Evolutionary conservation across 129 eudicot genomes (phyloP).

Genomic region (Arctium minus): DNA sequence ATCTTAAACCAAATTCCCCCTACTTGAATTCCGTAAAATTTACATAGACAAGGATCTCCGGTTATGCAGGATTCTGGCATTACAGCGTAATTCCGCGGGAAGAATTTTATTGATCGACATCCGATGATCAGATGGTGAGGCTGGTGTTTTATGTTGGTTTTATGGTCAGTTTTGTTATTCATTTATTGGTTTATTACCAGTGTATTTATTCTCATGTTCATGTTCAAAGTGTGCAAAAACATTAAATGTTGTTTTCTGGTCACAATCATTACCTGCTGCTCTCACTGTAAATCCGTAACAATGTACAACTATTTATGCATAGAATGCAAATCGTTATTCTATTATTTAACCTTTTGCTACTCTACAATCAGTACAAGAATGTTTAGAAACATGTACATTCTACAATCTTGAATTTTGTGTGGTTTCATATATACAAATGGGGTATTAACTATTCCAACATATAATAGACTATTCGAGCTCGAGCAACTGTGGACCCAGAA

Average conservation of each 20-base stretch:
- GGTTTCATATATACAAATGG: too few species aligned
- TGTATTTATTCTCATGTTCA: slow-evolving; percentile 8
- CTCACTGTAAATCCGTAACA: background rate
- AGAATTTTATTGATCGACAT: background rate
- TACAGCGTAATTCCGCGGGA: slow-evolving; percentile 6
- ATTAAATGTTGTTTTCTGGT: background rate
- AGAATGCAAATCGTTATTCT: background rate
- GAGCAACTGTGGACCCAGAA: too few species aligned
- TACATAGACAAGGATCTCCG: background rate
- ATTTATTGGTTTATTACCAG: slow-evolving; percentile 29
- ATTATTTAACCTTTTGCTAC: too few species aligned
- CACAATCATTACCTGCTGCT: background rate
- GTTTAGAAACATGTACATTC: too few species aligned
- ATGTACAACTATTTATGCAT: background rate
- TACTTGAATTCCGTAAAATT: background rate
- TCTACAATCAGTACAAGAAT: too few species aligned
- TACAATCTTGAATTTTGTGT: too few species aligned
- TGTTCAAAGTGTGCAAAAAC: slow-evolving; percentile 26
- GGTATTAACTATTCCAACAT: too few species aligned
- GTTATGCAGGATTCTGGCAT: slow-evolving; percentile 34
- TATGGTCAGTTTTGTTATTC: slow-evolving; percentile 28
- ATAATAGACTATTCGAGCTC: too few species aligned
- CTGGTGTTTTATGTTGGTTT: background rate
- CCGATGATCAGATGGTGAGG: background rate
- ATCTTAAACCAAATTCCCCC: too few species aligned